Base-by-base conservation (phyloP, 2,329 filamentous ascomycete species). In the Eutypa lata region DNA sequence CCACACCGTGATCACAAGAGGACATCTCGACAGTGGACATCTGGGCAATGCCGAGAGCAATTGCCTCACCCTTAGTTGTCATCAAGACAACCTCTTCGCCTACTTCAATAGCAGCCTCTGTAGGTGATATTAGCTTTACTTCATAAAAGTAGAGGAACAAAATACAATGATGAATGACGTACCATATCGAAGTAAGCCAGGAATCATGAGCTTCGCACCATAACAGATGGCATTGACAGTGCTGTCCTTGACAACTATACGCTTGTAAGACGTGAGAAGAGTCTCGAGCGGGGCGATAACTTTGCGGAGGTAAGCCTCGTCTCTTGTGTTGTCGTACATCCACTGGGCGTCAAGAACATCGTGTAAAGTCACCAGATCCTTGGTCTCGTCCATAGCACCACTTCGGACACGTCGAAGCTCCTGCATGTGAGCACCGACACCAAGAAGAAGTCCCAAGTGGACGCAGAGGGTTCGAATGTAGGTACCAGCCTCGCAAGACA, bases 401-500 rank as follows among this genome's bases (percentile, higher is more conserved):
- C 86, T 91, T 69, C 93, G 84, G 49, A 97, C 93, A 82, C 93
- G 87, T 65, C 93, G 86, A 63, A 97, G 86, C 79, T 97, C 93
- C 79, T 97, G 93, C 93, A 97, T 97, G 78, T 97, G 91, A 50
- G 90, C 94, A 63, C 93, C 93, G 53, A 96, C 91, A 70, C 93
- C 83, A 46, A 86, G 76, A 43, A 86, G 72, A 53, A 86, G 76
- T 73, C 90, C 90, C 63, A 99, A 74, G 76, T 97, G 94, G 43
- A 97, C 93, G 75, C 94, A 97, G 47, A 99, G 86, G 37, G 94
- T 99, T 80, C 94, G 90, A 72, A 99, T 97, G 75, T 99, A 99
- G 59, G 94, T 99, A 72, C 94, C 94, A 53, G 91, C 94, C 77
- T 99, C 94, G 75, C 94, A 99, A 76, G 91, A 96, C 65, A 97